These are phyloP conservation scores for Chiua sp. DNA, from an alignment of 1,284 basidiomycete species.

Conservation along the genomic window DNA sequence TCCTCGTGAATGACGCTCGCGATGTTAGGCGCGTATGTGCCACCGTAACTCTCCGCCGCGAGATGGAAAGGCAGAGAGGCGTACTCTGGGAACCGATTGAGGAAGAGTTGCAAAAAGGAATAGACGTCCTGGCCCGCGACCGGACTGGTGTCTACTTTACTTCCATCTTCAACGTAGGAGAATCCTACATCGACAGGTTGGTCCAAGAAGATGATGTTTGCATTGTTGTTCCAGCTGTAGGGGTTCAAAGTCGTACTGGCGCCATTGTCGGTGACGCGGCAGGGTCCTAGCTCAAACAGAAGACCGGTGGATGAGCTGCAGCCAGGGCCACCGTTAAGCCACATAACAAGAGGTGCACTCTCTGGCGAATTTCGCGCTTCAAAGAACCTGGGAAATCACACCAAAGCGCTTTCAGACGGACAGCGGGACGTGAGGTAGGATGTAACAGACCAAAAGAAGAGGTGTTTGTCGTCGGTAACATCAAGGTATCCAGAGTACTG, in stretches of 20 bases:
- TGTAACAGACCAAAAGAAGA: conserved; percentile 80
- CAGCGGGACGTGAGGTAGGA: not conserved
- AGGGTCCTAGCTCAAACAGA: conserved; percentile 89
- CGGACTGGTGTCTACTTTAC: conserved; percentile 73
- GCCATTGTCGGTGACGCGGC: conserved; percentile 72
- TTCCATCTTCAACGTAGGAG: conserved; percentile 80
- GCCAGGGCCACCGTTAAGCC: conserved; percentile 90
- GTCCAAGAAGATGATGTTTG: conserved; percentile 81
- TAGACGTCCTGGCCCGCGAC: conserved; percentile 86
- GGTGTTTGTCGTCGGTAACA: conserved; percentile 82
- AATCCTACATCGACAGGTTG: conserved; percentile 91
- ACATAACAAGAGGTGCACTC: conserved; percentile 83
- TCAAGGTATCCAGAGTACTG: conserved; percentile 93
- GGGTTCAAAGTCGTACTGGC: conserved; percentile 74
- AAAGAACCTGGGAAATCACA: conserved; percentile 70
- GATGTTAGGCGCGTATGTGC: conserved; percentile 83
- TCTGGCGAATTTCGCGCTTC: conserved; percentile 78
- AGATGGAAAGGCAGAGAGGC: conserved; percentile 70
- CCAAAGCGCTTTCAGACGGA: conserved; percentile 24
- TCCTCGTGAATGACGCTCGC: conserved; percentile 76
- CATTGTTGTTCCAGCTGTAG: conserved; percentile 75
- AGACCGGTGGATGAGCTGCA: conserved; percentile 82
- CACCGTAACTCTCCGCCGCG: conserved; percentile 81
- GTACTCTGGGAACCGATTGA: conserved; percentile 74
- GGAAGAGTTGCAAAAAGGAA: conserved; percentile 90